Evolutionary conservation across 2,329 filamentous ascomycete genomes (phyloP), one percentile per base, ranked within the genome.

Genomic region (Reticulascus tulasneorum): DNA sequence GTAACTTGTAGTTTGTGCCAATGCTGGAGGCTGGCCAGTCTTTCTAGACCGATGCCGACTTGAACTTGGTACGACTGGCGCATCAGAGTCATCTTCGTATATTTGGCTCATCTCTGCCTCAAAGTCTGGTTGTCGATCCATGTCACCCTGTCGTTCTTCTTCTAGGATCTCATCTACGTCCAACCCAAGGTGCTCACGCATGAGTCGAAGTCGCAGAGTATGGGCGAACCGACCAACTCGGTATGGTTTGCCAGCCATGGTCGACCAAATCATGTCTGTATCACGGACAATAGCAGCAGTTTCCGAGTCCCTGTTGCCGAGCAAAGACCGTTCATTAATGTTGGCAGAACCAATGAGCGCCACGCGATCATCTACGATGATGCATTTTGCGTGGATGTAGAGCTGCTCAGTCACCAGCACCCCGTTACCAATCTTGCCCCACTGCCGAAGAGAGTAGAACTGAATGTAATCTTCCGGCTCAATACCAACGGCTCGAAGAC

Each of bases 351-450:
- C 93, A 50, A 98, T 98, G 43, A 98, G 81, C 15, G 84, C 91
- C 39, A 93, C 79, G 22, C 91, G 80, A 54, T 98, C 93, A 59
- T 98, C 93, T 5, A 95, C 91, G 37, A 98, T 77, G 71, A 97
- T 97, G 47, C 85, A 85, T 64, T 98, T 98, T 43, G 93, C 93
- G 54, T 98, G 93, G 38, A 98, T 97, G 56, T 98, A 98, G 9
- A 98, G 75, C 63, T 97, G 93, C 59, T 98, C 93, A 0, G 93
- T 97, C 4, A 93, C 88, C 23, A 97, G 67, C 38, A 81, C 78
- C 47, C 93, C 86, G 45, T 83, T 83, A 21, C 87, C 87, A 56
- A 98, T 89, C 58, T 84, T 84, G 16, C 91, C 93, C 91, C 91
- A 97, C 37, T 91, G 80, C 39, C 93, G 78, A 44, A 98, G 68